Conservation (phyloP, 768 basidiomycete species). For the Mrakia gelida region DNA sequence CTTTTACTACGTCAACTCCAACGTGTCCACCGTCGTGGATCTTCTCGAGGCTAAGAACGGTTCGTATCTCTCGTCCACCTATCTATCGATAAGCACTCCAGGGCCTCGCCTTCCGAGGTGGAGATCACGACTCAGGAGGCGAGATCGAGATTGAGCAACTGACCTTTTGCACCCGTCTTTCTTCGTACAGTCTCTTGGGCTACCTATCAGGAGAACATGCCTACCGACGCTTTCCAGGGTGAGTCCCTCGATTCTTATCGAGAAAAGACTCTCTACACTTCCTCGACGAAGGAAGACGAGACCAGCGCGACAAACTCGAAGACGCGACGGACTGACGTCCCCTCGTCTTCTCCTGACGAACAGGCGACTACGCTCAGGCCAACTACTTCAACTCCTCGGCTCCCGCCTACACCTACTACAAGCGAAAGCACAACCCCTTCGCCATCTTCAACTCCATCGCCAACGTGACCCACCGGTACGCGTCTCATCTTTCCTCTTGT, state of each 20-base stretch:
- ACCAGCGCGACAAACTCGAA: no score
- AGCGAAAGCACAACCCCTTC: slow-evolving; percentile 57
- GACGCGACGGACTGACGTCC: not conserved
- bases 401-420: slow-evolving; percentile 52
- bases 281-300: not conserved
- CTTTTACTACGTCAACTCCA: slow-evolving; percentile 45
- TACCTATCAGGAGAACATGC: slow-evolving; percentile 54
- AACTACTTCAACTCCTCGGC: slow-evolving; percentile 47
- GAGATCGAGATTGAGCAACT: not conserved
- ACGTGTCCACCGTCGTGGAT: slow-evolving; percentile 59
- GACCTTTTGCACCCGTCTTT: not conserved
- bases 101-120: no score
- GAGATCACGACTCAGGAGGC: no score
- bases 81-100: no score
- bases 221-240: slow-evolving; percentile 31
- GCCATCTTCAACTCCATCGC: slow-evolving; percentile 53
- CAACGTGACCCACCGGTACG: slow-evolving; percentile 42
- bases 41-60: slow-evolving; percentile 54
- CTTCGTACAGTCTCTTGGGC: slow-evolving; percentile 54
- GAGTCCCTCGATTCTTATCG: not conserved
- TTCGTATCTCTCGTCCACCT: not conserved
- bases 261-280: not conserved
- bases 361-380: slow-evolving; percentile 36
- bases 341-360: not conserved
- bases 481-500: no score